Evolutionary conservation across 495 filamentous ascomycete species (phyloP), one percentile per base, ranked within the genome.

Genomic region (Aspergillus indologenus): DNA sequence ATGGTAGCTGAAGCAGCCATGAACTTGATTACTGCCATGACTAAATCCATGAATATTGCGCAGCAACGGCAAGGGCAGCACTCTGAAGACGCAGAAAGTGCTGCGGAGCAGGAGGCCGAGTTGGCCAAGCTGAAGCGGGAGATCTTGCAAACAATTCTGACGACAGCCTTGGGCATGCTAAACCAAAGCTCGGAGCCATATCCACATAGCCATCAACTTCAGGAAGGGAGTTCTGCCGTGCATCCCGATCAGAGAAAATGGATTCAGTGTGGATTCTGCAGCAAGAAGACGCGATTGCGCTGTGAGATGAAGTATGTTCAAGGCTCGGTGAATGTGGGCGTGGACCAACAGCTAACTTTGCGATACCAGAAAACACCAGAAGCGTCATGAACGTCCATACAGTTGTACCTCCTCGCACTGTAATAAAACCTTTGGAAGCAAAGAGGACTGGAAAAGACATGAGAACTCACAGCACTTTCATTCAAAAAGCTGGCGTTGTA

Each of bases 371-470:
- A 98, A 97, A 72, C 93, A 97, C 68, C 78, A 85, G 70, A 95
- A 92, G 65, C 87, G 94, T 9, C 94, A 97, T 69, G 81, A 85
- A 22, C 85, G 87, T 54, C 94, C 92, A 0, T 98, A 94, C 65
- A 90, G 87, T 45, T 97, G 93, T 73, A 97, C 93, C 8, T 91
- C 85, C 49, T 68, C 78, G 11, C 75, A 75, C 19, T 97, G 94
- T 66, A 74, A 77, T 49, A 94, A 91, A 61, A 81, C 72, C 3
- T 96, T 97, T 62, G 93, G 94, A 40, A 92, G 89, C 75, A 96
- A 96, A 68, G 90, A 90, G 46, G 93, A 97, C 73, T 97, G 93
- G 94, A 97, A 96, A 71, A 87, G 94, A 8, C 93, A 98, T 68
- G 93, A 98, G 63, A 91, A 87, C 61, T 88, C 85, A 23, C 91